Percentiles rank a stretch among this genome's conserved stretches.
Conservation (phyloP, 345 rosid genomes). For the Cardiospermum halicacabum region DNA sequence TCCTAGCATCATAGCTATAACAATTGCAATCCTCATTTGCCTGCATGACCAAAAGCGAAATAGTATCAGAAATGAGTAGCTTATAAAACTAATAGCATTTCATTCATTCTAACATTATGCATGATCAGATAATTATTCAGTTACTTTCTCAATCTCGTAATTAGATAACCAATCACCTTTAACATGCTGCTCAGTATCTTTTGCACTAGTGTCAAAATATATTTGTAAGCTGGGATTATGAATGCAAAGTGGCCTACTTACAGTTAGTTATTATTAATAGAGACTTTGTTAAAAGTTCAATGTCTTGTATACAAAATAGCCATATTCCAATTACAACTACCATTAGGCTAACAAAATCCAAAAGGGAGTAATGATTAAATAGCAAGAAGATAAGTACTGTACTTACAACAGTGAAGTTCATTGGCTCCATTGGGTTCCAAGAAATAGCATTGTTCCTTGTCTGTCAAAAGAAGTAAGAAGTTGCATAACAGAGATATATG, state of each 20-base stretch:
- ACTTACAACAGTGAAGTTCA: slow-evolving; percentile 96
- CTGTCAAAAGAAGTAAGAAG: slow-evolving; percentile 36
- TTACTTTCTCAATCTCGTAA: neutral
- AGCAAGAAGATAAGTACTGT: too few relatives aligned
- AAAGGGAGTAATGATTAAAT: slow-evolving; percentile 8
- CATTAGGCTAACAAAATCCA: neutral
- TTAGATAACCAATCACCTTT: neutral
- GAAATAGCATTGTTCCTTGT: slow-evolving; percentile 85
- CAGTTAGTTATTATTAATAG: neutral
- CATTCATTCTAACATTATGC: slow-evolving; percentile 1
- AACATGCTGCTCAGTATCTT: neutral
- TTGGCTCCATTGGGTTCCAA: slow-evolving; percentile 99
- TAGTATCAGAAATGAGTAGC: neutral
- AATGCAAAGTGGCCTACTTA: neutral
- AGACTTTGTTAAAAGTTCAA: neutral
- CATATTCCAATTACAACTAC: neutral
- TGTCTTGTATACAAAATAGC: neutral
- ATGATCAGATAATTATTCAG: neutral
- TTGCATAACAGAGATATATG: slow-evolving; percentile 5
- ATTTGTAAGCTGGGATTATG: neutral
- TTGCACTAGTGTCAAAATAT: neutral
- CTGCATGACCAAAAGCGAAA: slow-evolving; percentile 35
- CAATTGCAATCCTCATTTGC: slow-evolving; percentile 97
- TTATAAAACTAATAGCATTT: neutral
- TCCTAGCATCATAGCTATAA: slow-evolving; percentile 88